Percentiles rank a stretch among this genome's conserved stretches.
Evolutionary conservation across 2,329 filamentous ascomycete species (phyloP).

Genomic region (Albophoma yamanashiensis): DNA sequence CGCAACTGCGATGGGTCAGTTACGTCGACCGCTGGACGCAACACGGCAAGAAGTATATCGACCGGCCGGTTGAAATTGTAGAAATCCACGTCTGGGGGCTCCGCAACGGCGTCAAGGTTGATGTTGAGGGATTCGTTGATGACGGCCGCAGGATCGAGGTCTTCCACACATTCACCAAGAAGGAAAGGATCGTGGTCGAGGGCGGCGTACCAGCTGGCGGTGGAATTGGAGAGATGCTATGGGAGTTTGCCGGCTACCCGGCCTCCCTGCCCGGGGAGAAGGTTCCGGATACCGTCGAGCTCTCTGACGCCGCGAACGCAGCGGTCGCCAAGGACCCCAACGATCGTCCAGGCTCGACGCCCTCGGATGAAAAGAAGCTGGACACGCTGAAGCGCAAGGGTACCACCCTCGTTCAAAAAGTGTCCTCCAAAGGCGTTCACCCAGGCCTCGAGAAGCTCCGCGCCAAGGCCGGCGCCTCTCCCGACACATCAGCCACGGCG

Average conservation of each 20-base stretch:
- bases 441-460: constrained; percentile 12
- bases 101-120: constrained; percentile 76
- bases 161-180: constrained; percentile 68
- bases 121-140: constrained; percentile 77
- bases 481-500: constrained; percentile 6
- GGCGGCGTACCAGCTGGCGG: constrained; percentile 38
- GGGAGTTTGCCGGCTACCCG: constrained; percentile 37
- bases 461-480: constrained; percentile 6
- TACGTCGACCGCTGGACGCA: constrained; percentile 85
- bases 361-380: constrained; percentile 4
- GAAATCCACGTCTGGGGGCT: constrained; percentile 89
- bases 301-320: constrained; percentile 18
- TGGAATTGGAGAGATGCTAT: constrained; percentile 39
- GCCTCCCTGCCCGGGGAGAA: constrained; percentile 17
- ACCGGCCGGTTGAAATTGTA: constrained; percentile 71
- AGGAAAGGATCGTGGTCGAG: constrained; percentile 61
- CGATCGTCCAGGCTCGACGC: not conserved
- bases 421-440: constrained; percentile 11
- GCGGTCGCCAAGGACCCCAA: not conserved
- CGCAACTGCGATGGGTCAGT: constrained; percentile 74
- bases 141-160: constrained; percentile 77
- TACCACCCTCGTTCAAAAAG: constrained; percentile 22
- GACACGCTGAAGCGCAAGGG: constrained; percentile 16
- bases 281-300: constrained; percentile 23
- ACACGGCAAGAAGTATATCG: constrained; percentile 66